Evolutionary conservation across 1,139 yeast species (phyloP).

Genomic region (Debaryomyces psychrophilus): DNA sequence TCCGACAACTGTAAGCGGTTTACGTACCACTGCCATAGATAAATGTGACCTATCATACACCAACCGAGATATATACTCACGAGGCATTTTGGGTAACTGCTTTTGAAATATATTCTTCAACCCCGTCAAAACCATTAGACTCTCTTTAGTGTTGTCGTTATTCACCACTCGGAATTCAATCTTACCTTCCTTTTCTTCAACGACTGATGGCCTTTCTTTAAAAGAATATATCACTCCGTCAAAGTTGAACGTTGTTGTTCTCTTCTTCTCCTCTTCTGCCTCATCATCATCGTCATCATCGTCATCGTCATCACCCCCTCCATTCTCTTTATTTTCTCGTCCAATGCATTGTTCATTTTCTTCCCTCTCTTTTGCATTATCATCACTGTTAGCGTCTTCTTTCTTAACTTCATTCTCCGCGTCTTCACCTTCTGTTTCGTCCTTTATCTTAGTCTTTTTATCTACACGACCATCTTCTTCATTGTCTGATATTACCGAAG

Average conservation of each 20-base stretch:
- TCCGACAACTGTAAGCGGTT: slow-evolving; percentile 94
- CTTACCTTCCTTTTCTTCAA: slow-evolving; percentile 12
- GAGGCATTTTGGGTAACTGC: slow-evolving; percentile 97
- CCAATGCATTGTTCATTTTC: slow-evolving; percentile 16
- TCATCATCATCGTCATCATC: slow-evolving; percentile 48
- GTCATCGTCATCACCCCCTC: slow-evolving; percentile 30
- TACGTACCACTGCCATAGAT: slow-evolving; percentile 93
- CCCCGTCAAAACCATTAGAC: slow-evolving; percentile 90
- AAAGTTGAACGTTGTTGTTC: slow-evolving; percentile 50
- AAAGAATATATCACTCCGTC: slow-evolving; percentile 85
- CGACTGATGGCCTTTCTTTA: slow-evolving; percentile 89
- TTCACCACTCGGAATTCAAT: slow-evolving; percentile 52
- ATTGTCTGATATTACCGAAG: slow-evolving; percentile 24
- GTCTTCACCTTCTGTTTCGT: slow-evolving; percentile 17
- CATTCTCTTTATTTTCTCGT: slow-evolving; percentile 23
- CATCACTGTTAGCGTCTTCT: slow-evolving; percentile 16
- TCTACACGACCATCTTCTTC: slow-evolving; percentile 40
- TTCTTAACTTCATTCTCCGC: slow-evolving; percentile 17
- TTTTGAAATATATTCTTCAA: slow-evolving; percentile 94
- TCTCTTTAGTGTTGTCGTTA: slow-evolving; percentile 87
- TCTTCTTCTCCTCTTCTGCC: slow-evolving; percentile 56
- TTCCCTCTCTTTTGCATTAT: slow-evolving; percentile 11
- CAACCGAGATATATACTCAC: slow-evolving; percentile 90
- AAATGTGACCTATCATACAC: slow-evolving; percentile 94
- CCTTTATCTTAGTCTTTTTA: slow-evolving; percentile 33